Conservation (phyloP, 805 yeast species). For the Alloascoidea africana region DNA sequence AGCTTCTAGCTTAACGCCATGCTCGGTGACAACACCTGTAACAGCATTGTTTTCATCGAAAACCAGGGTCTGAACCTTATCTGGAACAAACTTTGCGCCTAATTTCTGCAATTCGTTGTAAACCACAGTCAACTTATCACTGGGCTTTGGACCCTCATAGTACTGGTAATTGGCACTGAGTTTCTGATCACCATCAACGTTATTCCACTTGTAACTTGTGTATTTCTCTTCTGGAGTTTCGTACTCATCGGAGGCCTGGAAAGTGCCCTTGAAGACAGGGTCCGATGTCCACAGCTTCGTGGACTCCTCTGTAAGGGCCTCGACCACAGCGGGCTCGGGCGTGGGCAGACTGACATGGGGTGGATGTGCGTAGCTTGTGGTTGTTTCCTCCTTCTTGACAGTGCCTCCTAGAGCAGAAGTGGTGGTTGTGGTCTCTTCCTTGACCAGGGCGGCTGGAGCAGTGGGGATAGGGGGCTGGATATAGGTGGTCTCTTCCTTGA, state of each 20-base stretch:
- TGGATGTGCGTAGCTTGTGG: too few relatives aligned
- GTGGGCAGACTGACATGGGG: too few relatives aligned
- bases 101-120: background rate
- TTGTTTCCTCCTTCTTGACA: too few relatives aligned
- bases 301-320: background rate
- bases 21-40: background rate
- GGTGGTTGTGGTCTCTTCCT: too few relatives aligned
- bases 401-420: too few relatives aligned
- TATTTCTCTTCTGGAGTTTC: background rate
- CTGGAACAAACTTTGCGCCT: background rate
- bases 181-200: background rate
- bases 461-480: too few relatives aligned
- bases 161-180: background rate
- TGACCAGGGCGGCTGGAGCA: too few relatives aligned
- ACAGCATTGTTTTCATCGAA: background rate
- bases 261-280: constrained; percentile 1
- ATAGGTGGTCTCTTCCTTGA: background rate
- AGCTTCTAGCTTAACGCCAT: constrained; percentile 13
- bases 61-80: background rate
- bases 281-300: background rate
- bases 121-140: background rate
- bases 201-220: background rate
- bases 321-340: background rate
- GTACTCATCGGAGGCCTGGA: background rate
- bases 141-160: background rate